phyloP scores from a whole-genome alignment of 2,329 filamentous ascomycete genomes.

The Fusarium camptoceras region DNA sequence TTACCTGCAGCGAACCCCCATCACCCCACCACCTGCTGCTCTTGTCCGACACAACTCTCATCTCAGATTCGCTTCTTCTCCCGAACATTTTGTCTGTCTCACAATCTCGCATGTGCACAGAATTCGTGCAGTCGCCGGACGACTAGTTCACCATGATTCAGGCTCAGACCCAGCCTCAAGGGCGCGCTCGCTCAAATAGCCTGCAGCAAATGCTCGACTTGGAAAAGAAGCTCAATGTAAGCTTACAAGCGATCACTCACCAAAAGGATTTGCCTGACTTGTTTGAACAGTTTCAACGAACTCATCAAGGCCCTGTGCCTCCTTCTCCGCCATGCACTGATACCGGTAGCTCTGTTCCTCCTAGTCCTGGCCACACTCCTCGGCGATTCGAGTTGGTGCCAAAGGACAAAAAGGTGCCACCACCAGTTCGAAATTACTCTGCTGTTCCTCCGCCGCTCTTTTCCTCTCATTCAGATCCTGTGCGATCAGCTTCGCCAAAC shows the following conservation, averaged over 20 bases:
- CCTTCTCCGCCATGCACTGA: constrained; percentile 33
- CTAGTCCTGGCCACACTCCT: constrained; percentile 37
- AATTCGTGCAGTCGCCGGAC: constrained; percentile 18
- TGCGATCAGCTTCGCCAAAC: constrained; percentile 26
- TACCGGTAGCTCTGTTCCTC: constrained; percentile 30
- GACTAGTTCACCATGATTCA: constrained; percentile 31
- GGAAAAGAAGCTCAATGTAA: constrained; percentile 69
- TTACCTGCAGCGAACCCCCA: constrained; percentile 36
- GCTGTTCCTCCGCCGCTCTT: constrained; percentile 39
- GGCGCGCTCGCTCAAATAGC: constrained; percentile 55
- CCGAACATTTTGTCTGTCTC: constrained; percentile 20
- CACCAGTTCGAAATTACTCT: constrained; percentile 44
- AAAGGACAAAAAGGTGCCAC: constrained; percentile 42
- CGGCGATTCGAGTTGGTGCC: constrained; percentile 45
- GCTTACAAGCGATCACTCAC: constrained; percentile 21
- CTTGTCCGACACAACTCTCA: constrained; percentile 25
- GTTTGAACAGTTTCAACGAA: constrained; percentile 30
- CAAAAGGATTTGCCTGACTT: constrained; percentile 9
- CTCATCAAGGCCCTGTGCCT: constrained; percentile 33
- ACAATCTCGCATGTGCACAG: constrained; percentile 31
- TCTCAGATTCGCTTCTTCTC: constrained; percentile 13
- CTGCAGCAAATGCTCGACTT: constrained; percentile 70
- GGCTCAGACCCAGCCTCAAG: constrained; percentile 27
- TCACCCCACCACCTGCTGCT: constrained; percentile 10
- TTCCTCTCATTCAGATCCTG: constrained; percentile 22